Evolutionary conservation across 805 yeast genomes (phyloP).

Genomic region (Cyberlindnera subsufficiens): DNA sequence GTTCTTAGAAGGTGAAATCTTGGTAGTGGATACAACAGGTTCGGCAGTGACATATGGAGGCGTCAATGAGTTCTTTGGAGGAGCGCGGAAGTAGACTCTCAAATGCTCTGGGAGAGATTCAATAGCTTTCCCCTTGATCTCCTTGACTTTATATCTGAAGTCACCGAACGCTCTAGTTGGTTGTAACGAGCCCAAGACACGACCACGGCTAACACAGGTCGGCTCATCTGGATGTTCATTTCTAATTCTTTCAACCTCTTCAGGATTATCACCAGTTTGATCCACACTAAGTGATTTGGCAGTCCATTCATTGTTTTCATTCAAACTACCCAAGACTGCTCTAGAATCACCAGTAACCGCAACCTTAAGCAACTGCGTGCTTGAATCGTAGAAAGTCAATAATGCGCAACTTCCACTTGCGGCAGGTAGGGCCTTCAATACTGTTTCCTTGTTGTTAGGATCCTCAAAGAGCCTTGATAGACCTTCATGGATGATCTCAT

Average conservation of each 20-base stretch:
- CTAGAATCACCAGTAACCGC: constrained; percentile 97
- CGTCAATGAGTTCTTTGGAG: constrained; percentile 65
- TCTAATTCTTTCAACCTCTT: constrained; percentile 77
- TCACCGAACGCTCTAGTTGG: constrained; percentile 98
- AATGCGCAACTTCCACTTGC: constrained; percentile 93
- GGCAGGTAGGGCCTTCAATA: constrained; percentile 77
- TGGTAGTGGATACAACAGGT: constrained; percentile 83
- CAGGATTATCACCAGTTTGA: constrained; percentile 89
- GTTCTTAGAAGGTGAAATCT: constrained; percentile 61
- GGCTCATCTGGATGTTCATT: constrained; percentile 86
- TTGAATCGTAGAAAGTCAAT: constrained; percentile 79
- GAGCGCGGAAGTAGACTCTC: constrained; percentile 75
- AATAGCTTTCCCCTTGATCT: constrained; percentile 33
- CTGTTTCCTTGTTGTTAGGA: constrained; percentile 53
- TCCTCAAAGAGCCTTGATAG: constrained; percentile 63
- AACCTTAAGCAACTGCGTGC: constrained; percentile 64
- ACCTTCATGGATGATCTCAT: constrained; percentile 75
- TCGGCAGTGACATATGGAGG: constrained; percentile 98
- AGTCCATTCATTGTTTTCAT: constrained; percentile 69
- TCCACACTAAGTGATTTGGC: constrained; percentile 83
- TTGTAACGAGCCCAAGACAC: constrained; percentile 88
- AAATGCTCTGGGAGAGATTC: constrained; percentile 68
- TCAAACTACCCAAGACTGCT: constrained; percentile 75
- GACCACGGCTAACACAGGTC: constrained; percentile 75
- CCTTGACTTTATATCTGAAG: constrained; percentile 84